Evolutionary conservation across 306 rosid genomes (phyloP).

Genomic region (Citrullus mucosospermus): DNA sequence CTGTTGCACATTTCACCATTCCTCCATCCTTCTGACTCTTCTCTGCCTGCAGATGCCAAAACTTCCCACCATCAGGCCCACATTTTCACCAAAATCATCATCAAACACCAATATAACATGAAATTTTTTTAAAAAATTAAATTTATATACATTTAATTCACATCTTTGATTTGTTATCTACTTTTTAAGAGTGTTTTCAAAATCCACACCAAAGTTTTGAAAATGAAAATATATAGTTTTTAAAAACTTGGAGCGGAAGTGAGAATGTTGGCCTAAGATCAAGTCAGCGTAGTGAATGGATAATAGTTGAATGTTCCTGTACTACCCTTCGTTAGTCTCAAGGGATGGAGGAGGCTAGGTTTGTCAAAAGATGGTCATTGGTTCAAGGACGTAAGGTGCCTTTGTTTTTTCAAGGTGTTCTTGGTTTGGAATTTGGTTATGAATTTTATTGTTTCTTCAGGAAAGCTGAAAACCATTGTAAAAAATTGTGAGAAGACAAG

Average conservation of each 20-base stretch:
- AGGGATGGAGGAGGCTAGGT: too few species aligned
- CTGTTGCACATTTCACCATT: constrained; percentile 63
- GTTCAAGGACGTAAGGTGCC: too few species aligned
- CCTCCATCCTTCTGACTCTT: constrained; percentile 67
- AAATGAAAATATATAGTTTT: too few species aligned
- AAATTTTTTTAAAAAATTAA: neutral
- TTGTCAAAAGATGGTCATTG: too few species aligned
- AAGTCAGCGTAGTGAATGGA: too few species aligned
- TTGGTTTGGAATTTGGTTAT: neutral
- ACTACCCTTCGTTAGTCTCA: too few species aligned
- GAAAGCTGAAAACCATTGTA: neutral
- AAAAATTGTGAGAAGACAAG: neutral
- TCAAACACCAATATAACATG: neutral
- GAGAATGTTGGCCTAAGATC: too few species aligned
- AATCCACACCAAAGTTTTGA: neutral
- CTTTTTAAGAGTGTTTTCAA: neutral
- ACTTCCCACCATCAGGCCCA: neutral
- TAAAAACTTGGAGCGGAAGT: too few species aligned
- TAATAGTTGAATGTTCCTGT: too few species aligned
- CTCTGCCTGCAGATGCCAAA: constrained; percentile 54
- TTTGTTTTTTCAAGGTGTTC: neutral
- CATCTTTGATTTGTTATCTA: neutral
- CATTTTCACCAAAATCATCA: neutral
- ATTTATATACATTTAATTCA: neutral
- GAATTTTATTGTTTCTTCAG: neutral